Conservation (phyloP, 306 rosid genomes). For the Cicer bijugum region DNA sequence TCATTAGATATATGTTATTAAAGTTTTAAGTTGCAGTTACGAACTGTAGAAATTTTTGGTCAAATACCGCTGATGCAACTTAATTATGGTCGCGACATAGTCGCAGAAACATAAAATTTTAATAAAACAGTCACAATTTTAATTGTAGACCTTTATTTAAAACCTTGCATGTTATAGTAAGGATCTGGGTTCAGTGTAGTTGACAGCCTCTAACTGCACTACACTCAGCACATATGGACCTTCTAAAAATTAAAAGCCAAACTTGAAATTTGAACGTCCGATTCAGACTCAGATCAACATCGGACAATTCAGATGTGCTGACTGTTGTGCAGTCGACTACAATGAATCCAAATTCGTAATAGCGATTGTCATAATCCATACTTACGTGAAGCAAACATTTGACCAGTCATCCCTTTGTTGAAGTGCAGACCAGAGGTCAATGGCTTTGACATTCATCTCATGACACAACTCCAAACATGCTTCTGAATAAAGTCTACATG, state of each 20-base stretch:
- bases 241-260: too few species aligned
- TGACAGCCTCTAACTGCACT: too few species aligned
- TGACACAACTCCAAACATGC: conserved; percentile 69
- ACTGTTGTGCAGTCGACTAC: too few species aligned
- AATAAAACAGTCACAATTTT: neutral
- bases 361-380: neutral
- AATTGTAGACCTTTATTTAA: neutral
- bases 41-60: neutral
- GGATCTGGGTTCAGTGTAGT: too few species aligned
- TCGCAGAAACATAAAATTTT: neutral
- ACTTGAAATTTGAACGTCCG: too few species aligned
- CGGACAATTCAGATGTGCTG: too few species aligned
- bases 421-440: conserved; percentile 71
- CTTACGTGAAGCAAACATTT: conserved; percentile 71
- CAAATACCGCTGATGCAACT: neutral
- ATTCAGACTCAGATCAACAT: too few species aligned
- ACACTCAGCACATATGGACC: too few species aligned
- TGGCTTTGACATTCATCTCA: conserved; percentile 64
- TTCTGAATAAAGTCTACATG: conserved; percentile 66
- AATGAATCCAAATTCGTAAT: too few species aligned
- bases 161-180: neutral
- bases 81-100: neutral
- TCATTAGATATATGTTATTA: neutral
- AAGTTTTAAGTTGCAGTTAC: neutral
- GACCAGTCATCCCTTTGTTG: conserved; percentile 69